Evolutionary conservation across 202 grass and related monocot species (phyloP).

Genomic region (Setaria viridis): DNA sequence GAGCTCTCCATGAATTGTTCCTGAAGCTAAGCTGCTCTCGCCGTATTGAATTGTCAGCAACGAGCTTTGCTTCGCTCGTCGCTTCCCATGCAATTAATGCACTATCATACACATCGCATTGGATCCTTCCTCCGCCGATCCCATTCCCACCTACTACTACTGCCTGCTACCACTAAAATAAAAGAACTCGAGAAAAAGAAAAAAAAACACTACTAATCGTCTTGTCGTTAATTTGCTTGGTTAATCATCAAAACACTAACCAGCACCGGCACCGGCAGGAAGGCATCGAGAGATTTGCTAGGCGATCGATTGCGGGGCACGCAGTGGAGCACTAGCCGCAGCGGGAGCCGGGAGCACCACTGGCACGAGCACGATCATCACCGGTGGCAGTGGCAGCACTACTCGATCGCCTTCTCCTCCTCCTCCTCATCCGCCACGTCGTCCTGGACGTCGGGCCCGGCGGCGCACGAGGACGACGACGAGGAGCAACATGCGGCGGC

Average conservation of each 20-base stretch:
- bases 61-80: background rate
- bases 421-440: slow-evolving; percentile 17
- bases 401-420: background rate
- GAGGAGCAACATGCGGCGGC: slow-evolving; percentile 25
- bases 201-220: background rate
- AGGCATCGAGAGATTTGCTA: background rate
- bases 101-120: slow-evolving; percentile 8
- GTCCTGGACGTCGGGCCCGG: background rate
- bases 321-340: background rate
- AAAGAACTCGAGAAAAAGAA: background rate
- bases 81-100: background rate
- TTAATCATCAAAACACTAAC: slow-evolving; percentile 32
- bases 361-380: background rate
- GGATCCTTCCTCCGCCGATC: slow-evolving; percentile 27
- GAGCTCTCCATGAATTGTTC: slow-evolving; percentile 5
- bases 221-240: slow-evolving; percentile 19
- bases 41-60: background rate
- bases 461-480: slow-evolving; percentile 31
- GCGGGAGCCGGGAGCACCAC: too few relatives aligned
- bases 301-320: background rate
- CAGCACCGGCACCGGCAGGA: background rate
- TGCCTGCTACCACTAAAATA: background rate
- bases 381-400: background rate
- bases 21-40: background rate
- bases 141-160: background rate